A percentile compares a stretch with the other conserved stretches of the same genome.
These are phyloP conservation scores for Sphaerobolus stellatus DNA, from an alignment of 1,284 basidiomycete species.

Conservation along the genomic window DNA sequence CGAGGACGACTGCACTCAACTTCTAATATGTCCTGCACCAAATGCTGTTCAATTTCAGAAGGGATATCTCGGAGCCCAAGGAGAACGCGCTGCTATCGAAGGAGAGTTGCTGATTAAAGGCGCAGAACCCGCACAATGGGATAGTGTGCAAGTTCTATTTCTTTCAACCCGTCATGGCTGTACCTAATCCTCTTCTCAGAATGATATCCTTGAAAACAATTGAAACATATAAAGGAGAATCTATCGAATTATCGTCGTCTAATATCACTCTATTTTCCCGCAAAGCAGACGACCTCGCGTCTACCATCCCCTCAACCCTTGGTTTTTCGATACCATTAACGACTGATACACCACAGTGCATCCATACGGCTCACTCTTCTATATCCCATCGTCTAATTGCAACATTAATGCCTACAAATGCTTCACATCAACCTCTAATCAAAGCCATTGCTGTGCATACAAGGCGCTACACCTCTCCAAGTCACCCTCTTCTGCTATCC, in stretches of 20 bases:
- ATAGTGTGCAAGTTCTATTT: slow-evolving; percentile 57
- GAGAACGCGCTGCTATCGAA: slow-evolving; percentile 74
- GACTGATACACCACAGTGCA: slow-evolving; percentile 72
- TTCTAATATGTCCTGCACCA: slow-evolving; percentile 45
- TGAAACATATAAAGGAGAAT: slow-evolving; percentile 56
- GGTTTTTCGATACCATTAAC: slow-evolving; percentile 75
- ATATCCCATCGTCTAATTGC: slow-evolving; percentile 67
- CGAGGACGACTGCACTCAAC: slow-evolving; percentile 14
- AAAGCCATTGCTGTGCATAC: slow-evolving; percentile 68
- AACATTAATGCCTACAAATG: slow-evolving; percentile 53
- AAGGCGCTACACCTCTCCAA: slow-evolving; percentile 62
- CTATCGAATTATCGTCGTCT: slow-evolving; percentile 62
- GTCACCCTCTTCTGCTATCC: slow-evolving; percentile 50
- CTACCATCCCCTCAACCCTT: slow-evolving; percentile 56
- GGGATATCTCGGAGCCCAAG: slow-evolving; percentile 75
- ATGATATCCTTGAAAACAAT: slow-evolving; percentile 64
- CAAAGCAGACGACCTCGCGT: slow-evolving; percentile 29
- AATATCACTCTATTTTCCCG: slow-evolving; percentile 52
- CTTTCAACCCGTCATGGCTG: slow-evolving; percentile 13
- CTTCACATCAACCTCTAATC: slow-evolving; percentile 40
- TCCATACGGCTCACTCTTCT: slow-evolving; percentile 67
- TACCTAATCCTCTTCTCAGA: slow-evolving; percentile 34
- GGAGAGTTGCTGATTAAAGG: slow-evolving; percentile 81
- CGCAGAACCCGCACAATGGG: slow-evolving; percentile 54
- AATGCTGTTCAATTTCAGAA: slow-evolving; percentile 74